Evolutionary conservation across 495 filamentous ascomycete species (phyloP).

Genomic region (Aspergillus coremiiformis): DNA sequence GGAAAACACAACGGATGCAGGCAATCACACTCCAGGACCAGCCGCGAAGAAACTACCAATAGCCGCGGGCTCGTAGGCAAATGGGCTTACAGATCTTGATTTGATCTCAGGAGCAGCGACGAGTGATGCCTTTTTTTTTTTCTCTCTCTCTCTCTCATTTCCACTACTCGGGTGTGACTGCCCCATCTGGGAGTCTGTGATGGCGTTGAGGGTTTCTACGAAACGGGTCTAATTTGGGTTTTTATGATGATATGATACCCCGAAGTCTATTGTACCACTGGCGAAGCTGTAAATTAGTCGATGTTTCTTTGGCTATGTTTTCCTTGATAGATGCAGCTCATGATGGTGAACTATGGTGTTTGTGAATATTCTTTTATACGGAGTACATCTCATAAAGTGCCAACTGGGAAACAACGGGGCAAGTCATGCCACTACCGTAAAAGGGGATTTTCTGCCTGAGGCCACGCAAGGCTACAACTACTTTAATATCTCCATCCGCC

Average conservation of each 20-base stretch:
- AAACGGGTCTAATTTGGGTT: background rate
- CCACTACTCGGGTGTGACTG: background rate
- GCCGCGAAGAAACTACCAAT: conserved; percentile 22
- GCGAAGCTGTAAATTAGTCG: background rate
- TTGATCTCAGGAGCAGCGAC: background rate
- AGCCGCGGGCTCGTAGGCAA: conserved; percentile 8
- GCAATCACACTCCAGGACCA: conserved; percentile 20
- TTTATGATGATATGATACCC: conserved; percentile 8
- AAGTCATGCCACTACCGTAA: background rate
- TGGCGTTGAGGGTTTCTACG: background rate
- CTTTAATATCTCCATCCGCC: conserved; percentile 4
- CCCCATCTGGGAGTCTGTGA: background rate
- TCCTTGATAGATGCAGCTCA: background rate
- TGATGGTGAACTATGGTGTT: background rate
- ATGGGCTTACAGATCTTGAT: background rate
- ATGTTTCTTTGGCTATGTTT: background rate
- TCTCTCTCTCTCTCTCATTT: background rate
- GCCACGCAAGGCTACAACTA: conserved; percentile 3
- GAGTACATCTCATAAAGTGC: too few species aligned
- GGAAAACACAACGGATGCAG: conserved; percentile 15
- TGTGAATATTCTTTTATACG: too few species aligned
- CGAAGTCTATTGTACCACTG: background rate
- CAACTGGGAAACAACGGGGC: too few species aligned
- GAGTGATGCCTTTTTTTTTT: background rate
- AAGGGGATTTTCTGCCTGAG: conserved; percentile 12